Conservation (phyloP, 1,139 yeast species). For the Oligophagozyma castellii region DNA sequence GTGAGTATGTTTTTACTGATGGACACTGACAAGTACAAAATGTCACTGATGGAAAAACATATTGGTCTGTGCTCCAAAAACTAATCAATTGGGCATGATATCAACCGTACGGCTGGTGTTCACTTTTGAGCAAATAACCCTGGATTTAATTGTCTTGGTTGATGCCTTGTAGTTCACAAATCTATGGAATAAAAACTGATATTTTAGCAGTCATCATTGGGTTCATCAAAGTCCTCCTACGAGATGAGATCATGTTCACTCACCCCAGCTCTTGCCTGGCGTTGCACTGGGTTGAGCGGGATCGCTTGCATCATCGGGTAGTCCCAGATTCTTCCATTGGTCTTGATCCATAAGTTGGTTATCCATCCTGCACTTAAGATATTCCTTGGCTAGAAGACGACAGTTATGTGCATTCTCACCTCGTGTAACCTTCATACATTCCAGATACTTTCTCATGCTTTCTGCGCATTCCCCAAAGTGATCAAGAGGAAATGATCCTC, state of each 20-base stretch:
- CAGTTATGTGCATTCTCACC: slow-evolving; percentile 87
- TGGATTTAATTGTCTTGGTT: no score
- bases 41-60: no score
- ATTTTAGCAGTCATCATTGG: no score
- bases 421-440: slow-evolving; percentile 63
- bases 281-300: slow-evolving; percentile 1
- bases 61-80: no score
- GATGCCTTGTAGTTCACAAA: no score
- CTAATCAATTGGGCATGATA: no score
- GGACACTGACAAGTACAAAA: no score
- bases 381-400: slow-evolving; percentile 65
- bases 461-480: slow-evolving; percentile 78
- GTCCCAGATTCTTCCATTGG: slow-evolving; percentile 72
- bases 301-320: slow-evolving; percentile 47
- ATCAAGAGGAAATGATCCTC: slow-evolving; percentile 93
- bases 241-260: neutral
- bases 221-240: no score
- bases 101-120: no score
- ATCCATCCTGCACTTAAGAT: slow-evolving; percentile 82
- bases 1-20: no score
- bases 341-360: slow-evolving; percentile 73
- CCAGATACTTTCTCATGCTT: slow-evolving; percentile 60
- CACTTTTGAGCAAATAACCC: no score
- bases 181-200: no score
- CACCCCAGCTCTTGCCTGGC: neutral